Base-by-base conservation (phyloP, 805 yeast species). In the Candida nonsorbophila region DNA sequence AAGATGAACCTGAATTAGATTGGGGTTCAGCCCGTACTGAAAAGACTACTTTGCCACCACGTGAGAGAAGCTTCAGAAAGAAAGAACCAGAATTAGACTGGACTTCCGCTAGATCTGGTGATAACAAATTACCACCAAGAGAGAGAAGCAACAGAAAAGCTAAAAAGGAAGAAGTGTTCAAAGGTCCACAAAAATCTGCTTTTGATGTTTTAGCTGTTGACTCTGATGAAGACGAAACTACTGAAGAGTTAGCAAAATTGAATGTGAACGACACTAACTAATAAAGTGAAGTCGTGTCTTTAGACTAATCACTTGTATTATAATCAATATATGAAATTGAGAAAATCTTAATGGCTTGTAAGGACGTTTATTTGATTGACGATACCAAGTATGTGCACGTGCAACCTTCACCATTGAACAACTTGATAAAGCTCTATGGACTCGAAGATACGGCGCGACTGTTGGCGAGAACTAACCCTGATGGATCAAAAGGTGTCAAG, bases 401-500 rank as follows among this genome's bases (percentile, higher is more conserved):
- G 3, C 58, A 55, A 20, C 92, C 94, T 4, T 73, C 84, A n/a
- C 87, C 92, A 1, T 48, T 77, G 30, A 73, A 77, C 31, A 84
- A 88, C 53, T 63, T 92, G 29, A 69, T 87, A 13, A 59, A 73
- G 15, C 53, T 82, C 10, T 92, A 86, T 44, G 79, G 78, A 2
- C 57, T 92, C 22, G 71, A 72, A 22, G 70, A 68, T 2, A 60
- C 88, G 9, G 84, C 95, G 1, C 67, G 73, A 31, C 79, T 94
- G 3, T 80, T 92, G 24, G 95, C 96, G 1, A 72, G 98, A 47
- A 71, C 80, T 7, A 87, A 84, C 45, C 79, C 86, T 2, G 94
- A 82, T 45, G 95, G 96, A 0, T 72, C 92, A 1, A 87, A 84
- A 43, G 96, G 95, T 31, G 87, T 87, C 21, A 92, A 92, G 58